Conservation (phyloP, 176 grass and related monocot genomes). For the Calamus simplicifolius region DNA sequence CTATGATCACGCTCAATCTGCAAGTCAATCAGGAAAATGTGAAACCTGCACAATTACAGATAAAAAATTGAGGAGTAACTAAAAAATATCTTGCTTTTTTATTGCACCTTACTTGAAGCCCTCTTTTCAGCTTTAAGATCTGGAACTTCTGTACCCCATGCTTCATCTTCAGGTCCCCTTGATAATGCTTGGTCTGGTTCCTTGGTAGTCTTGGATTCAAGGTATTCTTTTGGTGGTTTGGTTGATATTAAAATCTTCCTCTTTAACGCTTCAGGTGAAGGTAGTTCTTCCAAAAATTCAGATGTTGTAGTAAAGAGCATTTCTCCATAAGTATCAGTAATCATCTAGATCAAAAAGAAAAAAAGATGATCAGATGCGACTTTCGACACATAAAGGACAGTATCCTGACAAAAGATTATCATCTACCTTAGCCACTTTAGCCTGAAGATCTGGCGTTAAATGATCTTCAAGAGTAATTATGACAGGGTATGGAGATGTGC, state of each 20-base stretch:
- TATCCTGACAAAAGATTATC: background rate
- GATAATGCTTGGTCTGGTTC: background rate
- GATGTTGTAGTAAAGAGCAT: conserved; percentile 1
- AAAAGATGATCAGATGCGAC: no score
- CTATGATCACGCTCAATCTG: background rate
- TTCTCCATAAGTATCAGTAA: conserved; percentile 46
- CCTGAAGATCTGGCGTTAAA: conserved; percentile 54
- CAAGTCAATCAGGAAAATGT: background rate
- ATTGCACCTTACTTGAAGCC: no score
- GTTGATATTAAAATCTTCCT: conserved; percentile 7
- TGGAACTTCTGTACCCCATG: background rate
- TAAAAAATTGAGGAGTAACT: no score
- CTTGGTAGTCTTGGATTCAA: background rate
- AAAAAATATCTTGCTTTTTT: no score
- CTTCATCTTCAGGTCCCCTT: background rate
- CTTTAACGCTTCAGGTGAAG: background rate
- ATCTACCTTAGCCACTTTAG: conserved; percentile 56
- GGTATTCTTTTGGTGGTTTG: conserved; percentile 16
- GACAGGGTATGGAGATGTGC: conserved; percentile 54
- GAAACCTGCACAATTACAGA: background rate
- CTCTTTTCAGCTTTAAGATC: background rate
- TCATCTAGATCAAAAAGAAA: conserved; percentile 31
- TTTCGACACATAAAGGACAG: no score
- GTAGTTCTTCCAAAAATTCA: conserved; percentile 3
- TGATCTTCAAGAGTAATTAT: conserved; percentile 95